Evolutionary conservation across 1,284 basidiomycete species (phyloP).

Genomic region (Golubevia sp.): DNA sequence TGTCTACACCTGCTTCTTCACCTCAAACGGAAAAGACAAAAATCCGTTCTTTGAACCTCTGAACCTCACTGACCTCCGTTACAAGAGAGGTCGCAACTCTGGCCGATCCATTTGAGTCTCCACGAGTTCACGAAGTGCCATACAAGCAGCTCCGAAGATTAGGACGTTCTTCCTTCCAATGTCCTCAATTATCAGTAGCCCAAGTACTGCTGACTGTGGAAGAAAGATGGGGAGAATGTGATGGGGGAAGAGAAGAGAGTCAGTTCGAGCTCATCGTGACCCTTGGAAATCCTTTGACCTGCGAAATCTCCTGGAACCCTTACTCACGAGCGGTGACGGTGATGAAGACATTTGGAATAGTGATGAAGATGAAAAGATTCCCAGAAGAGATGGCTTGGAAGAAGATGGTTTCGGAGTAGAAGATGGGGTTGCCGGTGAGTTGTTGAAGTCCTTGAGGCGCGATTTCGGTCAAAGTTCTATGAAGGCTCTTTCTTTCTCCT

Average conservation of each 20-base stretch:
- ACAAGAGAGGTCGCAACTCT: too few relatives aligned
- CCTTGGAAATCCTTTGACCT: too few relatives aligned
- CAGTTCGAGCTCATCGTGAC: too few relatives aligned
- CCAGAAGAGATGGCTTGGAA: conserved; percentile 1
- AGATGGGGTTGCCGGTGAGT: conserved; percentile 57
- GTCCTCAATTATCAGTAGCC: conserved; percentile 48
- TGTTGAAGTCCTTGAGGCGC: conserved; percentile 51
- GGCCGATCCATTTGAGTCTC: not conserved
- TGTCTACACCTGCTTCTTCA: too few relatives aligned
- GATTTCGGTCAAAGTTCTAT: conserved; percentile 38
- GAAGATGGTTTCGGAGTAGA: conserved; percentile 42
- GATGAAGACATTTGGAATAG: conserved; percentile 51
- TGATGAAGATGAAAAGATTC: conserved; percentile 17
- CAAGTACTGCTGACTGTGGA: too few relatives aligned
- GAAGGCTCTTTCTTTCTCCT: conserved; percentile 38
- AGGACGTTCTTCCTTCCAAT: conserved; percentile 42
- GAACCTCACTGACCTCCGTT: too few relatives aligned
- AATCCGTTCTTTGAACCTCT: too few relatives aligned
- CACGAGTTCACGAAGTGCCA: conserved; percentile 40
- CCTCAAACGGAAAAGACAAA: too few relatives aligned
- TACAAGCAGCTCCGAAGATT: conserved; percentile 44
- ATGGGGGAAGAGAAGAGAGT: too few relatives aligned
- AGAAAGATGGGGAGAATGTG: too few relatives aligned
- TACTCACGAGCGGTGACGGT: conserved; percentile 40
- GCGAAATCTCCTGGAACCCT: too few relatives aligned